Percentiles rank a stretch among this genome's conserved stretches.
Evolutionary conservation across 495 filamentous ascomycete species (phyloP).

Genomic region (Echria macrotheca): DNA sequence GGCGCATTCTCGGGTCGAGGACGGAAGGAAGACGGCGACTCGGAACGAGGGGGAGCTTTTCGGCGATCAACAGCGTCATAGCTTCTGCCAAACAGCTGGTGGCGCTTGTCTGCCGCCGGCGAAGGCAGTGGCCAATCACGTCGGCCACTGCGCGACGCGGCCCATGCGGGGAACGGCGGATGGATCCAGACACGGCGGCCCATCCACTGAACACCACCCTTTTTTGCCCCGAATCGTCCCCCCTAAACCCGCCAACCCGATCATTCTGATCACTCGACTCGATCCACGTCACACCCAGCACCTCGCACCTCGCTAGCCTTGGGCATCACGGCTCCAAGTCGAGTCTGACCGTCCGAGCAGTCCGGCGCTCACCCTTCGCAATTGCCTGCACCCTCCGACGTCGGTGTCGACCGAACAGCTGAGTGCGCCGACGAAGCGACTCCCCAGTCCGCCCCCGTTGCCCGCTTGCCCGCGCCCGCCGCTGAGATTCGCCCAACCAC

Average conservation of each 20-base stretch:
- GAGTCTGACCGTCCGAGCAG: too few species aligned
- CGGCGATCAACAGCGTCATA: constrained; percentile 5
- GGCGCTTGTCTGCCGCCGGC: neutral
- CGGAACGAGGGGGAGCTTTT: too few species aligned
- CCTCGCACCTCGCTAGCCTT: too few species aligned
- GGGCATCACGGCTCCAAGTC: too few species aligned
- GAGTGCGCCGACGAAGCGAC: too few species aligned
- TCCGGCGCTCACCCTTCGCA: too few species aligned
- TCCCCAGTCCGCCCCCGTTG: constrained; percentile 1
- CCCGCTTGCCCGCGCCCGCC: neutral
- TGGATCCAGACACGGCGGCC: constrained; percentile 1
- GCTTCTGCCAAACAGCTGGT: constrained; percentile 1
- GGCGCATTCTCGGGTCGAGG: constrained; percentile 5
- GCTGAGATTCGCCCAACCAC: too few species aligned
- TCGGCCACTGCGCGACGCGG: neutral
- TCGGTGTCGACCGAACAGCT: too few species aligned
- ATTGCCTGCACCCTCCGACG: too few species aligned
- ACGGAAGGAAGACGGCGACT: neutral
- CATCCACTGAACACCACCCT: too few species aligned
- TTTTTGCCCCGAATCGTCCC: constrained; percentile 1
- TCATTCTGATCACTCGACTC: constrained; percentile 1
- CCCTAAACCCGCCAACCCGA: neutral
- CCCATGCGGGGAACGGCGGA: constrained; percentile 3
- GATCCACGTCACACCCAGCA: constrained; percentile 6
- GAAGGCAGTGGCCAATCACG: constrained; percentile 3